A percentile compares a stretch with the other conserved stretches of the same genome.
Evolutionary conservation across 345 rosid genomes (phyloP).

Genomic region (Citropsis articulata): DNA sequence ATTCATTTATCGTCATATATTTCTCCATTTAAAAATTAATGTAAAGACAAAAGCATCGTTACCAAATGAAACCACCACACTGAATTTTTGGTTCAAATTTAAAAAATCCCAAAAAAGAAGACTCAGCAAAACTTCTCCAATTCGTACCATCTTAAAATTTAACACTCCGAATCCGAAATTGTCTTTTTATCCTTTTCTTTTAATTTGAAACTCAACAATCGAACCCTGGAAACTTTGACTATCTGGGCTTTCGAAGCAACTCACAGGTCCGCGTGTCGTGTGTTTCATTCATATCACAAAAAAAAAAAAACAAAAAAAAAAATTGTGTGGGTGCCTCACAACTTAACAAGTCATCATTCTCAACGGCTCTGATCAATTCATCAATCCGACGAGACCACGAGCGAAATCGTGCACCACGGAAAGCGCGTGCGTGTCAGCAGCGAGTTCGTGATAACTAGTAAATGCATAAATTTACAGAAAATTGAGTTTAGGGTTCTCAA

Average conservation of each 20-base stretch:
- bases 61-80: not conserved
- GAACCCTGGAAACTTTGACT: not conserved
- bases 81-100: too few species aligned
- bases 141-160: not conserved
- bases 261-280: not conserved
- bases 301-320: too few species aligned
- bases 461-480: too few species aligned
- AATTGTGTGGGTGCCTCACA: not conserved
- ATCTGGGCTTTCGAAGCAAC: not conserved
- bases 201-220: not conserved
- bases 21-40: too few species aligned
- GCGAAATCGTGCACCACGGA: not conserved
- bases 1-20: too few species aligned
- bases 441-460: not conserved
- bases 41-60: not conserved
- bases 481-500: too few species aligned
- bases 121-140: not conserved
- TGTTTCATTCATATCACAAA: not conserved
- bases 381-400: not conserved
- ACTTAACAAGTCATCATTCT: not conserved
- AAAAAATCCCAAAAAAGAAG: not conserved
- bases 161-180: not conserved
- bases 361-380: not conserved
- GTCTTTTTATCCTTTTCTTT: not conserved
- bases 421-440: not conserved